phyloP scores from a whole-genome alignment of 2,329 filamentous ascomycete genomes.

The Hypoxylon sp. region DNA sequence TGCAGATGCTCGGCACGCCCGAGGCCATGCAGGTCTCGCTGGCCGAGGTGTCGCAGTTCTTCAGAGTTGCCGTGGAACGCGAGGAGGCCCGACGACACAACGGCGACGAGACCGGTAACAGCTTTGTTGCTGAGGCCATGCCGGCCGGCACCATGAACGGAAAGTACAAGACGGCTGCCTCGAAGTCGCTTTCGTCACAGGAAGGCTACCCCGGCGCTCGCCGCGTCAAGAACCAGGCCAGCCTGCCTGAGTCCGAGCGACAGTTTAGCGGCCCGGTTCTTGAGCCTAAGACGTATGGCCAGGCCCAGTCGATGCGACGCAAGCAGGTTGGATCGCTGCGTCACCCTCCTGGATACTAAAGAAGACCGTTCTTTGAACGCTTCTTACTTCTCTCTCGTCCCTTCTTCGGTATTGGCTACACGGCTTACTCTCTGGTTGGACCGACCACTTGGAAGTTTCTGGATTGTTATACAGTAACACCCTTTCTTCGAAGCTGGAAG shows the following conservation, averaged over 20 bases:
- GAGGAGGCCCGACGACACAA: constrained; percentile 44
- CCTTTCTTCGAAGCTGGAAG: not conserved
- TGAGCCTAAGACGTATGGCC: constrained; percentile 23
- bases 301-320: constrained; percentile 3
- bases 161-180: not conserved
- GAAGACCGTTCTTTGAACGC: not conserved
- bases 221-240: constrained; percentile 27
- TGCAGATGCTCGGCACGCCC: constrained; percentile 57
- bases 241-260: constrained; percentile 15
- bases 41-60: constrained; percentile 61
- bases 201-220: constrained; percentile 16
- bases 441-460: not conserved
- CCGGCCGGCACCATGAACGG: not conserved
- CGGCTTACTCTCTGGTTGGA: not conserved
- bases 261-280: constrained; percentile 32
- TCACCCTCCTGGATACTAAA: not conserved
- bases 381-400: not conserved
- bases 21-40: constrained; percentile 56
- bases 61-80: constrained; percentile 60
- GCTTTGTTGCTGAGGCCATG: not conserved
- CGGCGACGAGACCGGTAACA: constrained; percentile 4
- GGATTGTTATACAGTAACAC: not conserved
- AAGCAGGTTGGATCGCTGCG: not conserved
- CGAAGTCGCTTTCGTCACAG: constrained; percentile 1
- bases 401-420: not conserved